Evolutionary conservation across 176 grass and related monocot species (phyloP).

Genomic region (Bothriochloa decipiens): DNA sequence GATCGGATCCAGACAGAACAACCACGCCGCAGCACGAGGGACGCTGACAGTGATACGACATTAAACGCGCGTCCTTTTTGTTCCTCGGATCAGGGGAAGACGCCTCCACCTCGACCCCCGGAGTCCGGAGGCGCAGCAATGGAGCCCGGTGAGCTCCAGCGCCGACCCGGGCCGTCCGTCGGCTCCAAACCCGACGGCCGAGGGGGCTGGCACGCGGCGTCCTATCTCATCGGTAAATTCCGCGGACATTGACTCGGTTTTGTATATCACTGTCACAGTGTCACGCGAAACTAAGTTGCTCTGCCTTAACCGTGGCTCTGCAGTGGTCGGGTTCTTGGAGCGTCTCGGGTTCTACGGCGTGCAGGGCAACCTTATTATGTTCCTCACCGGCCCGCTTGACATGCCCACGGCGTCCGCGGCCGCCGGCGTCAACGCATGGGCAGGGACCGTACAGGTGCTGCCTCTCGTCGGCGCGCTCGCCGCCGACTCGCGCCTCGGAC

Average conservation of each 20-base stretch:
- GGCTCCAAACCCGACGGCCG: neutral
- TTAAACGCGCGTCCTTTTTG: no score
- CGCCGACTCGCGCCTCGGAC: constrained; percentile 66
- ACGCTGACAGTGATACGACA: neutral
- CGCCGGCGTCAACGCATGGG: constrained; percentile 52
- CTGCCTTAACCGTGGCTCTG: neutral
- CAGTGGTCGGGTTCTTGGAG: constrained; percentile 63
- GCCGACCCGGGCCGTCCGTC: neutral
- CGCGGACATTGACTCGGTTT: neutral
- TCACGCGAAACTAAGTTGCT: neutral
- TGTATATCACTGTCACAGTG: neutral
- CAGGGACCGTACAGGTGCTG: constrained; percentile 46
- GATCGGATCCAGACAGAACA: neutral
- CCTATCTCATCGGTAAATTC: constrained; percentile 62
- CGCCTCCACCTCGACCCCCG: neutral
- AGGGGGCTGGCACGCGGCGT: constrained; percentile 70
- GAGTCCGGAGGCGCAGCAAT: neutral
- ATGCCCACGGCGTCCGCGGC: constrained; percentile 56
- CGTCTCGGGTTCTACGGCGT: constrained; percentile 63
- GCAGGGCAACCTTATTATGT: constrained; percentile 65
- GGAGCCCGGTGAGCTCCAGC: constrained; percentile 26
- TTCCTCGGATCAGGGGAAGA: neutral
- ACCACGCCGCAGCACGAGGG: neutral
- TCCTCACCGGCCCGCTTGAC: constrained; percentile 69
- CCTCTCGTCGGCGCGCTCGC: constrained; percentile 63